phyloP scores from a whole-genome alignment of 1,139 yeast species.

The Yamadazyma triangularis region DNA sequence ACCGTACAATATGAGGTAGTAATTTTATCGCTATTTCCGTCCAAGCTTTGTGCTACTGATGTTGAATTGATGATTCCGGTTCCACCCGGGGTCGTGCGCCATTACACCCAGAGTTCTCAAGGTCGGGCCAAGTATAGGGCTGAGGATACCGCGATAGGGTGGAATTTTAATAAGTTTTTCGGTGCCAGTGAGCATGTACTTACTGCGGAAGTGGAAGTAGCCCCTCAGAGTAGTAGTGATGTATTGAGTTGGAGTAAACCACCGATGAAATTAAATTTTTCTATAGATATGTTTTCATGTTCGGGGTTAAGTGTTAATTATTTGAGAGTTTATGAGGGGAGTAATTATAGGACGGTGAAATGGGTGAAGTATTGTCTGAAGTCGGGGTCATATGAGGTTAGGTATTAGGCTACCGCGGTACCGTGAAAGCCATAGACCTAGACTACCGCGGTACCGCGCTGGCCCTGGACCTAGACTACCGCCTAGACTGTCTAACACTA shows the following conservation, averaged over 20 bases:
- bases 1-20: slow-evolving; percentile 55
- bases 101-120: slow-evolving; percentile 44
- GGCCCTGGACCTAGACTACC: no score
- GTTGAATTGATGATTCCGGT: slow-evolving; percentile 66
- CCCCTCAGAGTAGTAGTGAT: slow-evolving; percentile 12
- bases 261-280: slow-evolving; percentile 70
- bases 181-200: slow-evolving; percentile 64
- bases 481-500: no score
- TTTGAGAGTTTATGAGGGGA: slow-evolving; percentile 62
- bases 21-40: slow-evolving; percentile 59
- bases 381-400: slow-evolving; percentile 76
- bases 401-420: slow-evolving; percentile 52
- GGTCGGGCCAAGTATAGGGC: slow-evolving; percentile 72
- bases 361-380: slow-evolving; percentile 80
- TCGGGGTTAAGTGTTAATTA: slow-evolving; percentile 75
- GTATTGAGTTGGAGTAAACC: slow-evolving; percentile 60
- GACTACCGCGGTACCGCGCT: no score
- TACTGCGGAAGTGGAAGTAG: slow-evolving; percentile 46
- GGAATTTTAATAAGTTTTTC: slow-evolving; percentile 67
- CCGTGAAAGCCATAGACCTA: no score
- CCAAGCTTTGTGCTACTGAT: slow-evolving; percentile 60
- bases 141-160: slow-evolving; percentile 58
- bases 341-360: slow-evolving; percentile 69
- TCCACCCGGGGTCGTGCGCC: slow-evolving; percentile 57
- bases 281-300: slow-evolving; percentile 70